phyloP scores from a whole-genome alignment of 2,329 filamentous ascomycete genomes.

The Lachnellula suecica region DNA sequence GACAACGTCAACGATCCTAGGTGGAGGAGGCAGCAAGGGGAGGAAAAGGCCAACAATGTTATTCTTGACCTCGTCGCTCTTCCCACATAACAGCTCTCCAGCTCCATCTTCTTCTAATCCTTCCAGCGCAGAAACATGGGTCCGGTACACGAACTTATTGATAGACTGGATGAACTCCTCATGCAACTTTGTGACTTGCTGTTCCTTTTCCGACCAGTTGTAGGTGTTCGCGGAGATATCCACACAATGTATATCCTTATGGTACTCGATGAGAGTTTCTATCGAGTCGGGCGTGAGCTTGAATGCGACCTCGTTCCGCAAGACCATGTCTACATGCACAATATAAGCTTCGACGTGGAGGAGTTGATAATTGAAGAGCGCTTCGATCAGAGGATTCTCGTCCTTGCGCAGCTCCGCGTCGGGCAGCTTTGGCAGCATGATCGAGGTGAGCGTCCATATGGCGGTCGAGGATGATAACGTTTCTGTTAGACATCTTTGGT shows the following conservation, averaged over 20 bases:
- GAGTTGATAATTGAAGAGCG: slow-evolving; percentile 88
- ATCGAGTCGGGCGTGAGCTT: slow-evolving; percentile 96
- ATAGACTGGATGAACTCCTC: slow-evolving; percentile 94
- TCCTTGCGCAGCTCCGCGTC: slow-evolving; percentile 83
- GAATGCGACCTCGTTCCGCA: slow-evolving; percentile 95
- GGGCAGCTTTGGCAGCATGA: slow-evolving; percentile 89
- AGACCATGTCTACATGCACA: slow-evolving; percentile 98
- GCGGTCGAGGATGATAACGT: slow-evolving; percentile 85
- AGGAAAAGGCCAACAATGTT: slow-evolving; percentile 82
- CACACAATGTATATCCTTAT: slow-evolving; percentile 92
- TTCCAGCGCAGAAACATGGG: slow-evolving; percentile 84
- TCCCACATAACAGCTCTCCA: slow-evolving; percentile 87
- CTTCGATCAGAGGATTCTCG: slow-evolving; percentile 78
- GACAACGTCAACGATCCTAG: slow-evolving; percentile 85
- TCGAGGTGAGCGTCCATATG: slow-evolving; percentile 90
- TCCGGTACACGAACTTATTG: slow-evolving; percentile 96
- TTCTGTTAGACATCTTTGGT: slow-evolving; percentile 93
- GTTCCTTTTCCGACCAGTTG: slow-evolving; percentile 95
- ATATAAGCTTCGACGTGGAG: slow-evolving; percentile 96
- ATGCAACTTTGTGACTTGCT: slow-evolving; percentile 94
- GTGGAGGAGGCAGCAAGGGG: slow-evolving; percentile 81
- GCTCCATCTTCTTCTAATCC: slow-evolving; percentile 95
- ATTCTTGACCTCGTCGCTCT: slow-evolving; percentile 90
- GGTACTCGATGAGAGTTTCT: slow-evolving; percentile 88
- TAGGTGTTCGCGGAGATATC: slow-evolving; percentile 87